Percentiles rank a stretch among this genome's conserved stretches.
These are phyloP conservation scores for Magnaporthales sp. DNA, from an alignment of 2,329 filamentous ascomycete species.

Conservation along the genomic window DNA sequence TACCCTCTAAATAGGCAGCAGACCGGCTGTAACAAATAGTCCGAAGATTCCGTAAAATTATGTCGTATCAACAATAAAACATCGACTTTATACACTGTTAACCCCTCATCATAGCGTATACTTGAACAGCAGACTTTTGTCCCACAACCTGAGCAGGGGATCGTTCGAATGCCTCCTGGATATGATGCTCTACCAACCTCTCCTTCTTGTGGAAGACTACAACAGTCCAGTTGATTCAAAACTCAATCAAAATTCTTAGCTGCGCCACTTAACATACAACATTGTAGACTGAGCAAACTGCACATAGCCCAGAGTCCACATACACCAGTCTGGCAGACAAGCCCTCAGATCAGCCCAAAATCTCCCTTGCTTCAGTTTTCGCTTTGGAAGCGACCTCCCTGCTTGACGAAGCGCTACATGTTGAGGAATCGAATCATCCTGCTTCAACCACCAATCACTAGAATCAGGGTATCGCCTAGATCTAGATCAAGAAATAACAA, in stretches of 20 bases:
- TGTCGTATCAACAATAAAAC: no score
- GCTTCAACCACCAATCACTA: conserved; percentile 22
- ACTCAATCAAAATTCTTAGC: background rate
- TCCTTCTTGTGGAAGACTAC: no score
- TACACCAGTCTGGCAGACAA: conserved; percentile 20
- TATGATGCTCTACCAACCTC: conserved; percentile 15
- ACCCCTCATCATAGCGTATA: conserved; percentile 19
- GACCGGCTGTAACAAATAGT: no score
- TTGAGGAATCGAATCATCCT: conserved; percentile 23
- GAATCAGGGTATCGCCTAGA: no score
- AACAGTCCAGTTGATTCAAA: no score
- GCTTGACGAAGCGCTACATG: conserved; percentile 21
- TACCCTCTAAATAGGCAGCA: no score
- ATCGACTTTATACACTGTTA: no score
- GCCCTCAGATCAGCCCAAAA: conserved; percentile 16
- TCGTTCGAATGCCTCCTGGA: conserved; percentile 19
- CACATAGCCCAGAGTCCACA: conserved; percentile 17
- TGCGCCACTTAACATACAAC: background rate
- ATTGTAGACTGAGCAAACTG: background rate
- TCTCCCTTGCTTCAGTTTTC: conserved; percentile 12
- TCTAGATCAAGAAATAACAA: no score
- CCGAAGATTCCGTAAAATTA: no score
- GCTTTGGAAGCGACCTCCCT: conserved; percentile 17
- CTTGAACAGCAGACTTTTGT: conserved; percentile 21
- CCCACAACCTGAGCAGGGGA: conserved; percentile 21